Conservation (phyloP, 306 rosid species). For the Hylodesmum podocarpum region DNA sequence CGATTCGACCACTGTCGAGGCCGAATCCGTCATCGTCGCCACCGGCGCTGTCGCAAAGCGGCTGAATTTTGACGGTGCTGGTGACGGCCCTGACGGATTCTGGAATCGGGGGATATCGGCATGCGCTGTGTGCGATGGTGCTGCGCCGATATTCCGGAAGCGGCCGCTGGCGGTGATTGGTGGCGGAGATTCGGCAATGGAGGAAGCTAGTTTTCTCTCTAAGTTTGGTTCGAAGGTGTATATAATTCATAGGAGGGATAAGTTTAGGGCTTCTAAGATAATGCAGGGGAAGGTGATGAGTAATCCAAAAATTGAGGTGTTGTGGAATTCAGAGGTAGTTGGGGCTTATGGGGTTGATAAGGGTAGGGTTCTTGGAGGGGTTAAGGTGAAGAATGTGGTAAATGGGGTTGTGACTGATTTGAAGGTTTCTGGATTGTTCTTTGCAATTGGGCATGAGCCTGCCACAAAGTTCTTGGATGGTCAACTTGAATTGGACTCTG, state of each 20-base stretch:
- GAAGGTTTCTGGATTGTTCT: slow-evolving; percentile 79
- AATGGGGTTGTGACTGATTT: slow-evolving; percentile 58
- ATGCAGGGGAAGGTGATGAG: slow-evolving; percentile 67
- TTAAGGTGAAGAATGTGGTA: slow-evolving; percentile 68
- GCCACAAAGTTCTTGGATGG: slow-evolving; percentile 83
- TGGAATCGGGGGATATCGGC: slow-evolving; percentile 95
- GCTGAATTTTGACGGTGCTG: slow-evolving; percentile 58
- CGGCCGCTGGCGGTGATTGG: slow-evolving; percentile 72
- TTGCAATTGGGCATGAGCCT: slow-evolving; percentile 90
- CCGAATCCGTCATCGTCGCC: slow-evolving; percentile 62
- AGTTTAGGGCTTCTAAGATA: slow-evolving; percentile 71
- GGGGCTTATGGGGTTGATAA: slow-evolving; percentile 57
- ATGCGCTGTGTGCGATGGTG: slow-evolving; percentile 89
- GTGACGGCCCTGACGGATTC: slow-evolving; percentile 52
- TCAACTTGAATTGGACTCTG: slow-evolving; percentile 68
- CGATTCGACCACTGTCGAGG: slow-evolving; percentile 48
- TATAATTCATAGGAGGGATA: slow-evolving; percentile 69
- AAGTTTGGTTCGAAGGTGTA: slow-evolving; percentile 78
- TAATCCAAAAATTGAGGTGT: slow-evolving; percentile 72
- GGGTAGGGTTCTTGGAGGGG: slow-evolving; percentile 52
- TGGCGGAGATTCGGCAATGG: slow-evolving; percentile 94
- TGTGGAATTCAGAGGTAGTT: slow-evolving; percentile 70
- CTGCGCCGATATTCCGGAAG: slow-evolving; percentile 71
- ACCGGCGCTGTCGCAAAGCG: slow-evolving; percentile 84
- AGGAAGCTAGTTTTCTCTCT: slow-evolving; percentile 80